Base-by-base conservation (phyloP, 345 rosid species). In the Gossypium sturtianum region DNA sequence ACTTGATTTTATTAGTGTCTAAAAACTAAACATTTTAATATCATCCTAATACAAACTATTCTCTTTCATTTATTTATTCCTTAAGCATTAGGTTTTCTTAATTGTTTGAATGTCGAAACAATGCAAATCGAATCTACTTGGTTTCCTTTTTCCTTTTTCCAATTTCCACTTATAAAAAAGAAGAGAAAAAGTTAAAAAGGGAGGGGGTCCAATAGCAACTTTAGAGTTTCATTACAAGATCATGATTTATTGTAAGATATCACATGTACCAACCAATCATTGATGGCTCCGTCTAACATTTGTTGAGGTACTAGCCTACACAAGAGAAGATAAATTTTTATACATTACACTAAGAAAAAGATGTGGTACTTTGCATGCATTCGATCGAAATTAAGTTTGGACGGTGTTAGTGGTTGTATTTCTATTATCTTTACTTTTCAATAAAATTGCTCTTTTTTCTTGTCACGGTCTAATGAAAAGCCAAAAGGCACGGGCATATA, bases 221-320 rank as follows among this genome's bases (percentile, higher is more conserved):
- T 81, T 72, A 49, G 74, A 83, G 76, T 52, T 86, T 87, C 87
- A 90, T 90, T 79, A 93, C 85, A 89, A 85, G 89, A 88, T 82
- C 79, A 92, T 90, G 93, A 89, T 93, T 84, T 89, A 83, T 86
- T 76, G 92, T 86, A 81, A 76, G 84, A 48, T 48, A 4, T 76
- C 41, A 34, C 41, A 34, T 23, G 88, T 75, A 83, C 77, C 75
- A 57, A 48, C 83, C 80, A 87, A 61, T 83, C 27, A 79, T 15
- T 58, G 9, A 23, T 1, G 48, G 62, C 20, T 66, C 27, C 27
- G 5, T 71, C 4, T 34, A 34, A 34, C 38, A 34, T 34, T 34
- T 34, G 38, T 34, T 45, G 41, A 34, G 41, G 7, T 1, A 34
- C 41, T 34, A 34, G 41, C 7, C 41, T 34, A 5, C 41, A 0